These are phyloP conservation scores for Lenwebbia sp. DNA, from an alignment of 345 rosid genomes.

Conservation along the genomic window DNA sequence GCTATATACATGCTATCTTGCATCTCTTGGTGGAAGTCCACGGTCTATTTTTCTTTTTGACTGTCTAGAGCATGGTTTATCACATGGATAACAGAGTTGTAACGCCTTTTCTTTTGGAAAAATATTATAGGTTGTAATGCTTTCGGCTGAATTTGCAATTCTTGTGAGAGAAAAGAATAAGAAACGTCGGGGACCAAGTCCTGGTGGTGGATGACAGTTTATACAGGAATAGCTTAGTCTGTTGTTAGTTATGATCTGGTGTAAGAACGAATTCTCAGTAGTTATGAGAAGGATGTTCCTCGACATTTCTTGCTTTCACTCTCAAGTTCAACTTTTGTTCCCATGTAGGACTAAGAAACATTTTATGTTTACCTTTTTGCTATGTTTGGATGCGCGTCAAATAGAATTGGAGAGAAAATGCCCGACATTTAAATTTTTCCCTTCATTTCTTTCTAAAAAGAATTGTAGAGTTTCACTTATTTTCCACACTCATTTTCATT, in stretches of 20 bases:
- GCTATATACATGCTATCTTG: background rate
- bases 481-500: background rate
- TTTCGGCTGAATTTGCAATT: background rate
- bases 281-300: background rate
- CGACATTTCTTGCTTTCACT: background rate
- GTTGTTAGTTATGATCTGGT: background rate
- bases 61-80: background rate
- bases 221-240: background rate
- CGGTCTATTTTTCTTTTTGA: background rate
- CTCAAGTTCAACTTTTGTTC: background rate
- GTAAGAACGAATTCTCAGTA: background rate
- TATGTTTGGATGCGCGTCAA: background rate
- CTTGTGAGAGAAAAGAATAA: background rate
- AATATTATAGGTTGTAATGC: background rate
- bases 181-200: background rate
- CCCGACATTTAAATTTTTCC: background rate
- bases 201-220: background rate
- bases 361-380: background rate
- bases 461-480: background rate
- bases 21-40: background rate
- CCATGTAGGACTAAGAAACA: background rate
- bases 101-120: background rate
- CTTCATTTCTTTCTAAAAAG: background rate
- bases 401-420: background rate
- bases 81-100: background rate